Evolutionary conservation across 331 rosid genomes (phyloP).

Genomic region (Arachis monticola): DNA sequence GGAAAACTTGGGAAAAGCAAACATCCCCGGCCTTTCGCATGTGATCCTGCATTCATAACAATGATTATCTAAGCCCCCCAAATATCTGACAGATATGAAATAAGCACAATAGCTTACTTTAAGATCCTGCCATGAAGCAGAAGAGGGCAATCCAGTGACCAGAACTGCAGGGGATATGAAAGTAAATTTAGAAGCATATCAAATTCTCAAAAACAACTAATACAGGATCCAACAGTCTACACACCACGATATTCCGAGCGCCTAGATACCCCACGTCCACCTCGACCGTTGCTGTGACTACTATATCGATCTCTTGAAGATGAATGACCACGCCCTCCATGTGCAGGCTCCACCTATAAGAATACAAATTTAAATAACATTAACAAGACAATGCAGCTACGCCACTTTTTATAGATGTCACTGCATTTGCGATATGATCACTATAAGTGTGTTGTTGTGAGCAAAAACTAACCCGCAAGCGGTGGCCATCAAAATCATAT

Average conservation of each 20-base stretch:
- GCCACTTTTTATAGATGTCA: background rate
- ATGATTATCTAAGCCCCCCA: conserved; percentile 1
- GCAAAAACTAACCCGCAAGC: conserved; percentile 74
- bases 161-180: conserved; percentile 55
- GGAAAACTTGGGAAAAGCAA: conserved; percentile 99
- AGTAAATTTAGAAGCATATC: conserved; percentile 22
- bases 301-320: conserved; percentile 84
- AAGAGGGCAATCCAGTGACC: conserved; percentile 88
- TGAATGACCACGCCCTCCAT: conserved; percentile 98
- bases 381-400: conserved; percentile 6
- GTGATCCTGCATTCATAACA: conserved; percentile 76
- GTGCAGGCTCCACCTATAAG: conserved; percentile 89
- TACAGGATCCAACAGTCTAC: conserved; percentile 41
- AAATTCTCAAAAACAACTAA: conserved; percentile 5
- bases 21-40: conserved; percentile 99
- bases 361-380: background rate
- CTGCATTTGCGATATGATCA: background rate
- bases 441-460: background rate
- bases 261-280: conserved; percentile 81
- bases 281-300: conserved; percentile 69
- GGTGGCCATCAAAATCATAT: conserved; percentile 97
- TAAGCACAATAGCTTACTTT: conserved; percentile 60
- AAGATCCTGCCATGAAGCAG: conserved; percentile 99
- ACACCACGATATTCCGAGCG: conserved; percentile 95
- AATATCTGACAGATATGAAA: background rate